Conservation (phyloP, 1,284 basidiomycete species). For the Golubevia sp. region DNA sequence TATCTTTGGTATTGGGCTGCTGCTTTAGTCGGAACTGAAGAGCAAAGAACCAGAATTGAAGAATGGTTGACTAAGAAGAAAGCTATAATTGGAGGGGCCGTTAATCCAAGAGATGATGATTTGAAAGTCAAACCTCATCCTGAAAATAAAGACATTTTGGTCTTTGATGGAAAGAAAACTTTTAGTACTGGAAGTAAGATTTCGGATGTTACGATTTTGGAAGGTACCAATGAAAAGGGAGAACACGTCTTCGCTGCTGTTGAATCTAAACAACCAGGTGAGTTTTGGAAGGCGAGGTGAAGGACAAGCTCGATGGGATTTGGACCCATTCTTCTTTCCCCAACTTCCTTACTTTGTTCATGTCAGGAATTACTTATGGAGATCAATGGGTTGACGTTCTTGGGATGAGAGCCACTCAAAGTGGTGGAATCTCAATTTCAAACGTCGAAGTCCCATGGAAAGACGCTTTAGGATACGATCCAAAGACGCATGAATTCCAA, state of each 20-base stretch:
- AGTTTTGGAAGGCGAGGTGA: neutral
- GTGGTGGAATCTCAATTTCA: slow-evolving; percentile 46
- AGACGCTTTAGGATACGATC: slow-evolving; percentile 38
- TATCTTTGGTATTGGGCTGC: slow-evolving; percentile 50
- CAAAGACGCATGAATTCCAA: slow-evolving; percentile 18
- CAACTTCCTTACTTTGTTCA: neutral
- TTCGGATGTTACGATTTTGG: slow-evolving; percentile 59
- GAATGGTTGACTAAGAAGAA: slow-evolving; percentile 39
- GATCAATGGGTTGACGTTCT: slow-evolving; percentile 61
- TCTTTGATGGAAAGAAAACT: slow-evolving; percentile 58
- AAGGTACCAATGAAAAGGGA: slow-evolving; percentile 41
- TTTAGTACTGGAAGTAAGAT: slow-evolving; percentile 60
- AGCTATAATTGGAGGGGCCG: slow-evolving; percentile 56
- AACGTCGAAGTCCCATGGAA: slow-evolving; percentile 47
- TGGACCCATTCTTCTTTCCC: neutral
- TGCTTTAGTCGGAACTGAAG: slow-evolving; percentile 49
- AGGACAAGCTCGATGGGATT: neutral
- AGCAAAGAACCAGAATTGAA: slow-evolving; percentile 29
- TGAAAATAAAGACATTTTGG: slow-evolving; percentile 29
- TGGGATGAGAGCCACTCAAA: slow-evolving; percentile 59
- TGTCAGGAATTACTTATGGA: slow-evolving; percentile 47
- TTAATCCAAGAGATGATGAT: slow-evolving; percentile 60
- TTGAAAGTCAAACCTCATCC: slow-evolving; percentile 41
- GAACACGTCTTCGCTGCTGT: slow-evolving; percentile 56
- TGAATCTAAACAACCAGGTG: slow-evolving; percentile 34